Base-by-base conservation (phyloP, 257 asterid species). In the Solanum sparsipilum region DNA sequence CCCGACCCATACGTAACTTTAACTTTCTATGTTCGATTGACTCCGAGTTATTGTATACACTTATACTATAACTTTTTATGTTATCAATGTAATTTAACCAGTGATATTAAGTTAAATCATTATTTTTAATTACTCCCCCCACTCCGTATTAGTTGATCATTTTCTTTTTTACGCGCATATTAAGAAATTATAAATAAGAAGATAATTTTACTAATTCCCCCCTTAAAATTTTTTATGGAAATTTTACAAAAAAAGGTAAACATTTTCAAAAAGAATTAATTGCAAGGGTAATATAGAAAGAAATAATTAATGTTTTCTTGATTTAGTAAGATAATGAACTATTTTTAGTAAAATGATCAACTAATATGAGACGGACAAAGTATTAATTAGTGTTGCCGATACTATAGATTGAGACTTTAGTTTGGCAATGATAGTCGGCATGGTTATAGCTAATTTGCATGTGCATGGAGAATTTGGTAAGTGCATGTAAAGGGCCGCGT, bases 401-500 rank as follows among this genome's bases (percentile, higher is more conserved):
- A 16, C 71, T 11, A 29, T 20, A 68, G 75, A 13, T 68, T 68
- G 9, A 68, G 11, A 68, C 60, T 16, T 52, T 52, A 52, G 60
- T 52, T 52, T 16, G 20, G 29, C 29, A 27, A 46, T 1, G 34
- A 15, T 27, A 4, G 67, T 41, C 13, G 12, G 70, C 6, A 27
- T 35, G 52, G 68, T 71, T 18, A 52, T 52, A 63, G 58, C 60
- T 67, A 20, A 46, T 65, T 38, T 81, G 56, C 78, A 68, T 90
- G 18, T 38, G 88, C 88, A 67, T 85, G 87, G 76, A 31, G 21
- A 73, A 56, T 67, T 39, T 87, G 92, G 76, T 38, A 34, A 68
- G 76, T 84, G 78, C 79, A 85, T 38, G 81, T 29, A 85, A 38
- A 88, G 23, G 52, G 90, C 89, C 92, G 92, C 92, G 94, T 91